Conservation (phyloP, 306 rosid genomes). For the Quercus berberidifolia region DNA sequence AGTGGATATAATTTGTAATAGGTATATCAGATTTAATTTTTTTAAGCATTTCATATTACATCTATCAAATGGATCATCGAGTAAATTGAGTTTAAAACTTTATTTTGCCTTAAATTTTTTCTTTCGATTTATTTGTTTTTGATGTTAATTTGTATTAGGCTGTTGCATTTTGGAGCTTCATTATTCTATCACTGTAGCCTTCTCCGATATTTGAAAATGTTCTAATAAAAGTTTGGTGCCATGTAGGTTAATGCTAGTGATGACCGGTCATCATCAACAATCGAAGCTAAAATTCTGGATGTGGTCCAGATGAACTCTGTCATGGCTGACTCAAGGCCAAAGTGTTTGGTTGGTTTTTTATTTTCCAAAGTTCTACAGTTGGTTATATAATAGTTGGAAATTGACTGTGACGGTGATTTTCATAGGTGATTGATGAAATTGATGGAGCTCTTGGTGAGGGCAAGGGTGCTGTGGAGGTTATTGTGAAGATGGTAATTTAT, state of each 20-base stretch:
- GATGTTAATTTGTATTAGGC: neutral
- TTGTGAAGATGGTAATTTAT: slow-evolving; percentile 77
- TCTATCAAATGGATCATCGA: neutral
- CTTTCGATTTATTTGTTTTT: slow-evolving; percentile 1
- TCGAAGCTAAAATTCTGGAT: slow-evolving; percentile 82
- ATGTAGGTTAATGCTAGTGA: slow-evolving; percentile 93
- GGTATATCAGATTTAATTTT: neutral
- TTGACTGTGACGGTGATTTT: slow-evolving; percentile 4
- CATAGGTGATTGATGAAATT: slow-evolving; percentile 91
- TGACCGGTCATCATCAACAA: slow-evolving; percentile 79
- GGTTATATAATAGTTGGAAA: neutral
- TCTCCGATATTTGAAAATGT: neutral
- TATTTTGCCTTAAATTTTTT: neutral
- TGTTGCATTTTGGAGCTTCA: neutral
- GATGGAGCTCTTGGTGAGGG: slow-evolving; percentile 96
- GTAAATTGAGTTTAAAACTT: neutral
- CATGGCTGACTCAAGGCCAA: slow-evolving; percentile 62
- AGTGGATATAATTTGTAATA: neutral
- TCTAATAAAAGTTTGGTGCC: slow-evolving; percentile 18
- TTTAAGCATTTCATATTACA: neutral
- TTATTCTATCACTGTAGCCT: neutral
- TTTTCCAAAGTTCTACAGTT: neutral
- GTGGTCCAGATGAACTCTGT: slow-evolving; percentile 87
- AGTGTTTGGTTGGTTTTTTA: slow-evolving; percentile 71
- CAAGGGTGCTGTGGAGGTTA: slow-evolving; percentile 93